phyloP scores from a whole-genome alignment of 306 rosid genomes.

The Luffa aegyptiaca region DNA sequence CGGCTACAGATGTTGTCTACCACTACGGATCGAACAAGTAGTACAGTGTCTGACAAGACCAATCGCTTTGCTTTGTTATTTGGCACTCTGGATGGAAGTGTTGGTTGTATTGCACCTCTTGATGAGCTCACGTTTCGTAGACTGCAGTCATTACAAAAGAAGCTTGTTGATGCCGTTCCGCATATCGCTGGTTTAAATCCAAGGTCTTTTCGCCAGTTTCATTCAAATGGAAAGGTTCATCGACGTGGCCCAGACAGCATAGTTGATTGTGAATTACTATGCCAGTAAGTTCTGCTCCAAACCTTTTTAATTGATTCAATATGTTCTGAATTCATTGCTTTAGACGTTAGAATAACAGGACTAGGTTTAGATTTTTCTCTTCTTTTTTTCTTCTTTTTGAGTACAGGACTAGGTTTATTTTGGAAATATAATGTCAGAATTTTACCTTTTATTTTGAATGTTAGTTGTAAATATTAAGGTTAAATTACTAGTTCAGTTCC shows the following conservation, averaged over 20 bases:
- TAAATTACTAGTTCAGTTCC: too few species aligned
- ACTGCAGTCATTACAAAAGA: conserved; percentile 80
- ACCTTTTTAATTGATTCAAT: neutral
- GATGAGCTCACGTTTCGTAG: conserved; percentile 92
- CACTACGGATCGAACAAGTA: conserved; percentile 45
- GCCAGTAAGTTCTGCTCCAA: conserved; percentile 67
- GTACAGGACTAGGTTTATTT: too few species aligned
- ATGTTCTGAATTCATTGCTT: neutral
- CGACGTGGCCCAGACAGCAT: conserved; percentile 89
- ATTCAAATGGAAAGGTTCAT: conserved; percentile 78
- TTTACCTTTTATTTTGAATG: too few species aligned
- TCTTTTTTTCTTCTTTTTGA: too few species aligned
- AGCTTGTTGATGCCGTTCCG: conserved; percentile 84
- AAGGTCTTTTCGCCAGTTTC: conserved; percentile 68
- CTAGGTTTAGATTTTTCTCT: too few species aligned
- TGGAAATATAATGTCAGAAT: too few species aligned
- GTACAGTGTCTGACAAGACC: conserved; percentile 73
- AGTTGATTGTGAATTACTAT: conserved; percentile 83
- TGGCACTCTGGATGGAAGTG: conserved; percentile 86
- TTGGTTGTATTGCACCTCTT: conserved; percentile 86
- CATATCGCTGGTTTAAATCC: conserved; percentile 92
- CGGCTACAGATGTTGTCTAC: conserved; percentile 86
- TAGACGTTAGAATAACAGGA: neutral
- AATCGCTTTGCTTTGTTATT: conserved; percentile 81
- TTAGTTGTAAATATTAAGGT: too few species aligned